Base-by-base conservation (phyloP, 2,329 filamentous ascomycete genomes). In the Gaeumannomyces sp. region DNA sequence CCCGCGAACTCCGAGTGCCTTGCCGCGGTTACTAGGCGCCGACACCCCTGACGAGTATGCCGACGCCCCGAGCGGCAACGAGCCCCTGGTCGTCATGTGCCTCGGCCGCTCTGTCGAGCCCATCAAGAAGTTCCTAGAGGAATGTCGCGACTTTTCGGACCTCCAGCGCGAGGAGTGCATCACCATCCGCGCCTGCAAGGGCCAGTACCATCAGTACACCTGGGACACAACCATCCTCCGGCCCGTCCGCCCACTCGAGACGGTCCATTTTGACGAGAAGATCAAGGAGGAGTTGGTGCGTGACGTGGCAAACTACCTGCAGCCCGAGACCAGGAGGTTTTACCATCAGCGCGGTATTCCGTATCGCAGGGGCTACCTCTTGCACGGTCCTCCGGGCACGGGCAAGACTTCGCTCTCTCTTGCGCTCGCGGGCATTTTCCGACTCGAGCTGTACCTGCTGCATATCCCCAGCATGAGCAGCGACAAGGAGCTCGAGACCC, bases 381-480 rank as follows among this genome's bases (percentile, higher is more conserved):
- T 92, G 0, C 85, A 92, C 70, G 89, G 89, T 0, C 89, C 89
- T 2, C 89, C 89, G 0, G 89, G 89, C 0, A 91, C 88, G 0
- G 89, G 90, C 56, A 92, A 93, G 74, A 91, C 87, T 64, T 90
- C 88, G 0, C 90, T 92, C 68, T 90, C 91, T 50, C 86, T 91
- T 70, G 89, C 89, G 1, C 77, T 92, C 10, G 90, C 90, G 1
- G 88, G 89, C 4, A 79, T 85, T 62, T 79, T 92, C 63, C 86
- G 90, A 68, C 90, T 91, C 70, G 89, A 90, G 71, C 89, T 92
- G 69, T 89, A 89, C 59, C 86, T 92, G 69, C 74, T 92, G 25
- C 91, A 91, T 69, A 80, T 92, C 25, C 89, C 87, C 68, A 72
- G 68, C 28, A 66, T 76, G 6, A 57, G 63, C 1, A 68, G 69